Conservation (phyloP, 768 basidiomycete genomes). For the Podaxis sp. region DNA sequence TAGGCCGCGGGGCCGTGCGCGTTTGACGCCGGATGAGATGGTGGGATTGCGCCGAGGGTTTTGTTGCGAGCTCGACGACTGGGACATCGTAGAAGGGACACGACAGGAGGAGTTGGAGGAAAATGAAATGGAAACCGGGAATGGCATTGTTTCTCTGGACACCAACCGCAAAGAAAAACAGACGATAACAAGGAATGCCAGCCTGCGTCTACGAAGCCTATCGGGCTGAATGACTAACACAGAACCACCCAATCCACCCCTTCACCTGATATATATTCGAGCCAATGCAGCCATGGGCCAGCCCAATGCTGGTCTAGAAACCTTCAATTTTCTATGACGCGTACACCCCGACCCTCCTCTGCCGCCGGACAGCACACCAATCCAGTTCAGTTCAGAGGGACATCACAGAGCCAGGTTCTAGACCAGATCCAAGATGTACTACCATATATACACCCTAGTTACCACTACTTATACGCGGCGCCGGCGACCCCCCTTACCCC, state of each 20-base stretch:
- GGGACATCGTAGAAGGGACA: slow-evolving; percentile 15
- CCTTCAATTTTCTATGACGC: slow-evolving; percentile 10
- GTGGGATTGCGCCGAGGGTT: neutral
- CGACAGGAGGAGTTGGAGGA: slow-evolving; percentile 12
- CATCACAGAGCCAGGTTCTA: slow-evolving; percentile 11
- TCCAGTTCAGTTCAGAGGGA: slow-evolving; percentile 10
- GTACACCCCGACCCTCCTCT: slow-evolving; percentile 7
- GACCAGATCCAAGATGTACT: slow-evolving; percentile 16
- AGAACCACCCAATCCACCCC: neutral
- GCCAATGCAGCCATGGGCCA: slow-evolving; percentile 6
- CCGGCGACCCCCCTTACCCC: slow-evolving; percentile 79
- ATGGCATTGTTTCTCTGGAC: slow-evolving; percentile 21
- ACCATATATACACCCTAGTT: slow-evolving; percentile 14
- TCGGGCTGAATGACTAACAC: neutral
- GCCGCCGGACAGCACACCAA: slow-evolving; percentile 10
- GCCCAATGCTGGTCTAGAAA: slow-evolving; percentile 14
- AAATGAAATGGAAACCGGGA: slow-evolving; percentile 28
- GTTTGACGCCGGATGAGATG: slow-evolving; percentile 19
- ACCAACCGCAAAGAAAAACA: slow-evolving; percentile 6
- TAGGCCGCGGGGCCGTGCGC: slow-evolving; percentile 38
- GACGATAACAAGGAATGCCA: slow-evolving; percentile 9
- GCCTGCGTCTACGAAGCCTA: neutral
- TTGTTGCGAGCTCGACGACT: slow-evolving; percentile 17
- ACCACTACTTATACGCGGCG: slow-evolving; percentile 56
- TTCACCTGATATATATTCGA: slow-evolving; percentile 7